These are phyloP conservation scores for Chaetomiaceae sp. DNA, from an alignment of 2,329 filamentous ascomycete species.

Conservation along the genomic window DNA sequence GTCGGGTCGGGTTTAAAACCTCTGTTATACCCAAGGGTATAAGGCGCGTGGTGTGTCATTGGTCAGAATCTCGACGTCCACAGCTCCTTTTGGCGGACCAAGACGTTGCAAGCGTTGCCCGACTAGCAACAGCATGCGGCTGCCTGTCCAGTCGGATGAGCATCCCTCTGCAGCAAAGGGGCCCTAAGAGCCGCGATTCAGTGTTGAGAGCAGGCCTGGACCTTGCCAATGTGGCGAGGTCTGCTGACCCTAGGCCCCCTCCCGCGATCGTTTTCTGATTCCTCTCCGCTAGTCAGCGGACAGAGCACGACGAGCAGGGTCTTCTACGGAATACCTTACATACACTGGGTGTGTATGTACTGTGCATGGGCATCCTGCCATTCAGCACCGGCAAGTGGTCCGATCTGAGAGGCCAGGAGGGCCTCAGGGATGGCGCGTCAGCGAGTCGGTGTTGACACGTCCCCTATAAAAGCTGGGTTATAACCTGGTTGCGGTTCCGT, in stretches of 20 bases:
- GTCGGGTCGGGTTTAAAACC: conserved; percentile 15
- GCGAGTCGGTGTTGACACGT: neutral
- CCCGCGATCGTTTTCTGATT: too few species aligned
- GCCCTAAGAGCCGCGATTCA: neutral
- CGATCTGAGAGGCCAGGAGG: neutral
- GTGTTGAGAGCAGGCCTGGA: too few species aligned
- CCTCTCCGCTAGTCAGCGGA: too few species aligned
- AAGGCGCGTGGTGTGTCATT: neutral
- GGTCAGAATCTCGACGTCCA: conserved; percentile 1
- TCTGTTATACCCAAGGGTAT: conserved; percentile 16
- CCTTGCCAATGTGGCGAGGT: too few species aligned
- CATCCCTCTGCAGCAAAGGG: neutral
- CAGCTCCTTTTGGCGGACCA: conserved; percentile 17
- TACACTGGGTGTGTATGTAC: too few species aligned
- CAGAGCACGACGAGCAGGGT: too few species aligned
- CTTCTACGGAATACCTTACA: too few species aligned
- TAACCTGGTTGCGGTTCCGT: conserved; percentile 11
- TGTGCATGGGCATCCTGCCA: too few species aligned
- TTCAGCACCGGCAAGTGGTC: neutral
- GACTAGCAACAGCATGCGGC: conserved; percentile 10
- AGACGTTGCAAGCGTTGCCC: conserved; percentile 10
- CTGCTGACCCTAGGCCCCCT: too few species aligned
- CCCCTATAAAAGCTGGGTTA: conserved; percentile 1
- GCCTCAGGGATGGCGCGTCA: neutral
- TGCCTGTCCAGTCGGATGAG: neutral